Percentiles rank a stretch among this genome's conserved stretches.
phyloP scores from a whole-genome alignment of 1,139 yeast species.

The Debaryomyces singareniensis region DNA sequence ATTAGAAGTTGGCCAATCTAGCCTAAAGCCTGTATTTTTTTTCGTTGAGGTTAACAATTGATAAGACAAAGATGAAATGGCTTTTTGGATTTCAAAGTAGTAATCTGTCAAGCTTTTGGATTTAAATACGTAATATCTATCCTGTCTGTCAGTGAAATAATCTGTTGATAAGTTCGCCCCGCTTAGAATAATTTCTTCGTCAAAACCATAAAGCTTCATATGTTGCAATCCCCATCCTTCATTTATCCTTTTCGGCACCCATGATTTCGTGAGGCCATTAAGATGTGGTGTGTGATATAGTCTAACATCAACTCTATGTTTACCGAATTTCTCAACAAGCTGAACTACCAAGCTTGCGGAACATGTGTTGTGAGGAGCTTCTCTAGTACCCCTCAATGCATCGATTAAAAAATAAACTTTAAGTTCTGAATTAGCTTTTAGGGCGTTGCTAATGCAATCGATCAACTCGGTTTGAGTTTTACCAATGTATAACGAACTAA shows the following conservation, averaged over 20 bases:
- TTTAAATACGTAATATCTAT: constrained; percentile 74
- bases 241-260: constrained; percentile 79
- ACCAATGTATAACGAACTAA: constrained; percentile 86
- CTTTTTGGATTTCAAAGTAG: constrained; percentile 60
- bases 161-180: constrained; percentile 92
- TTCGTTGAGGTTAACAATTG: constrained; percentile 38
- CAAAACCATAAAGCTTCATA: constrained; percentile 95
- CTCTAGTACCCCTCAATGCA: constrained; percentile 90
- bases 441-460: constrained; percentile 52
- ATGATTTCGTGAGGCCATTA: constrained; percentile 53
- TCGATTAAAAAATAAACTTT: constrained; percentile 74
- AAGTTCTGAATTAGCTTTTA: constrained; percentile 51
- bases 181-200: constrained; percentile 76
- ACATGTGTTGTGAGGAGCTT: constrained; percentile 64
- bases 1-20: constrained; percentile 75
- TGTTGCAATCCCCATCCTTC: constrained; percentile 95
- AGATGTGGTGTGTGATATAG: constrained; percentile 89
- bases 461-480: constrained; percentile 71
- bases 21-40: constrained; percentile 42
- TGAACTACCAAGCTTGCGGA: constrained; percentile 72
- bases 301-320: constrained; percentile 67
- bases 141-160: constrained; percentile 95
- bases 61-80: constrained; percentile 67
- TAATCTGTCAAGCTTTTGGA: constrained; percentile 58
- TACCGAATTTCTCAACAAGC: constrained; percentile 60